Evolutionary conservation across 352 stramenopile genomes (phyloP).

Genomic region (Pythium guiyangense): DNA sequence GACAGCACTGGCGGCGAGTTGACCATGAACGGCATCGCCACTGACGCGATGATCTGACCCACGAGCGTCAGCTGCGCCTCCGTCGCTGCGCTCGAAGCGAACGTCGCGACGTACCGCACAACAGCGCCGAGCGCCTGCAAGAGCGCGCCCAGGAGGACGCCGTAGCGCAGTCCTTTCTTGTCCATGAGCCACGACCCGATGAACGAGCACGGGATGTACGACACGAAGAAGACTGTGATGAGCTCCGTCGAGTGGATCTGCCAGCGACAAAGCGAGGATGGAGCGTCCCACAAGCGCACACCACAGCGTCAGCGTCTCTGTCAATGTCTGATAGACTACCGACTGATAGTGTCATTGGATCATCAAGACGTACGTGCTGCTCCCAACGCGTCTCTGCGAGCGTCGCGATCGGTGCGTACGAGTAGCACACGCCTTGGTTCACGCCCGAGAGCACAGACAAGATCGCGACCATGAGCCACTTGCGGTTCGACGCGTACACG

Average conservation of each 20-base stretch:
- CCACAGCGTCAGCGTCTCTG: no score
- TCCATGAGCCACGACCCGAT: conserved; percentile 80
- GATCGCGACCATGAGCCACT: conserved; percentile 72
- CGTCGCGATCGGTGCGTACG: conserved; percentile 67
- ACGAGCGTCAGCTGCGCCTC: no score
- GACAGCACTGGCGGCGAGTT: no score
- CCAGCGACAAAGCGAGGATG: no score
- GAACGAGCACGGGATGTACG: conserved; percentile 79
- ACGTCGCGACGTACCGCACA: conserved; percentile 41
- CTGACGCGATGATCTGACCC: no score
- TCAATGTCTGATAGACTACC: no score
- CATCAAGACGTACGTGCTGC: conserved; percentile 34
- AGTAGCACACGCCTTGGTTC: conserved; percentile 79
- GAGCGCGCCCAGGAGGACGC: conserved; percentile 49
- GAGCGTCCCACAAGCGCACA: no score
- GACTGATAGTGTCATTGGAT: no score
- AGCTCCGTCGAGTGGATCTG: conserved; percentile 68
- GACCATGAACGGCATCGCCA: no score
- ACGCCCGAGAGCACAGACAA: conserved; percentile 56
- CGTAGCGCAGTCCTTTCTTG: conserved; percentile 61
- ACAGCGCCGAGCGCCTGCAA: conserved; percentile 46
- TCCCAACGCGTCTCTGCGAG: conserved; percentile 57
- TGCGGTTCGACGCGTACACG: conserved; percentile 18
- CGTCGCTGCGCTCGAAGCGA: conserved; percentile 14
- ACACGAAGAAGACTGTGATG: conserved; percentile 77